Evolutionary conservation across 2,329 filamentous ascomycete species (phyloP).

Genomic region (Penicillium sp.): DNA sequence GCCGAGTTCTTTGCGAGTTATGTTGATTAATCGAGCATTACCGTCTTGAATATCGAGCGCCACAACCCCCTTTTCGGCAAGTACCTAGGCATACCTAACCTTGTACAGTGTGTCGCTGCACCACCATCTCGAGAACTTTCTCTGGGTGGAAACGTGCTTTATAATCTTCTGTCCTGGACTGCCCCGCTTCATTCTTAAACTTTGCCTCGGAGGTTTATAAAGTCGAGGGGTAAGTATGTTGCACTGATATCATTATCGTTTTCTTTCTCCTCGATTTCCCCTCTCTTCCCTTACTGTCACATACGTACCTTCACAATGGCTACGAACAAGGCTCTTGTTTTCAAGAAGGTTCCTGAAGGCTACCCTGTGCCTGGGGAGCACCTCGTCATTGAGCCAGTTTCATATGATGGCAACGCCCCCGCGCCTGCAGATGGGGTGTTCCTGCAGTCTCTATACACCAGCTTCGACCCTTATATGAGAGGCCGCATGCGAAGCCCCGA

Average conservation of each 20-base stretch:
- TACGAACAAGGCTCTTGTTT: slow-evolving; percentile 76
- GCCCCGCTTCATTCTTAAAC: slow-evolving; percentile 16
- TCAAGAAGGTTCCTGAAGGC: slow-evolving; percentile 70
- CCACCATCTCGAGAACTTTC: slow-evolving; percentile 15
- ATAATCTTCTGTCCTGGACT: slow-evolving; percentile 16
- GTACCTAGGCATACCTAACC: slow-evolving; percentile 12
- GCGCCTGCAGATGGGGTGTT: slow-evolving; percentile 70
- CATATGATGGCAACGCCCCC: slow-evolving; percentile 64
- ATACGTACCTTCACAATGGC: slow-evolving; percentile 31
- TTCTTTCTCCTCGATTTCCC: slow-evolving; percentile 5
- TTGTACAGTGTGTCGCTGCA: neutral
- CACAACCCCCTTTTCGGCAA: slow-evolving; percentile 14
- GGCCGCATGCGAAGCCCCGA: slow-evolving; percentile 73
- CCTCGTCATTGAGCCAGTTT: slow-evolving; percentile 67
- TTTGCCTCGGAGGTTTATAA: slow-evolving; percentile 13
- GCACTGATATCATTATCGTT: slow-evolving; percentile 5
- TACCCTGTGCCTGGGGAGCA: slow-evolving; percentile 73
- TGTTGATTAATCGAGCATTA: slow-evolving; percentile 9
- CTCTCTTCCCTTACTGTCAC: neutral
- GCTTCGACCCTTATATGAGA: slow-evolving; percentile 84
- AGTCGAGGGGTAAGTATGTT: slow-evolving; percentile 4
- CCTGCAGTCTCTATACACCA: slow-evolving; percentile 73
- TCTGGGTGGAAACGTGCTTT: slow-evolving; percentile 17
- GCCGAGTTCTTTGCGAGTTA: slow-evolving; percentile 8
- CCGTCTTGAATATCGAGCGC: slow-evolving; percentile 6